Evolutionary conservation across 1,284 basidiomycete genomes (phyloP).

Genomic region (Boletus subluridellus): DNA sequence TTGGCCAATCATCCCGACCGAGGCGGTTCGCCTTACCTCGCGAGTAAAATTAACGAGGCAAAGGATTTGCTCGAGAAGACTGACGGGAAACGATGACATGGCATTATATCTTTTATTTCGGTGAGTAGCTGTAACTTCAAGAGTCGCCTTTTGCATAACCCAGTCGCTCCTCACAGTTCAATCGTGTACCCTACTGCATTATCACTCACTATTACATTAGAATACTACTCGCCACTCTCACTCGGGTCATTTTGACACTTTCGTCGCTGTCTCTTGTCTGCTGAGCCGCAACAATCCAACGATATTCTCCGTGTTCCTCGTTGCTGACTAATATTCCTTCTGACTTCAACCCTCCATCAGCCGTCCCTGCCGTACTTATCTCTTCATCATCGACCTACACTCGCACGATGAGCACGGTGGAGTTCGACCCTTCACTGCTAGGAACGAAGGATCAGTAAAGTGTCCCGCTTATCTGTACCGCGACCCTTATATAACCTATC

Average conservation of each 20-base stretch:
- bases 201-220: constrained; percentile 12
- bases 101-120: not conserved
- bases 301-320: not conserved
- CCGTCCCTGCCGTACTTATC: not conserved
- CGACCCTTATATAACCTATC: not conserved
- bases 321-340: constrained; percentile 26
- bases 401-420: constrained; percentile 25
- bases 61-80: constrained; percentile 77
- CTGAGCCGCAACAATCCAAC: not conserved
- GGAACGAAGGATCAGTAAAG: constrained; percentile 66
- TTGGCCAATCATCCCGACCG: constrained; percentile 95
- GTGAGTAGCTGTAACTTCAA: constrained; percentile 13
- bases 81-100: constrained; percentile 46
- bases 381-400: not conserved
- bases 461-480: not conserved
- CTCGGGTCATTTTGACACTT: not conserved
- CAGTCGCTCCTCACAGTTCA: not conserved
- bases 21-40: constrained; percentile 92
- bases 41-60: constrained; percentile 97
- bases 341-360: not conserved
- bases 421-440: constrained; percentile 58
- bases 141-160: not conserved
- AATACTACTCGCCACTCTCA: constrained; percentile 14
- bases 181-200: constrained; percentile 17
- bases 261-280: not conserved